phyloP scores from a whole-genome alignment of 768 basidiomycete species.

The Daedaleopsis nitida region DNA sequence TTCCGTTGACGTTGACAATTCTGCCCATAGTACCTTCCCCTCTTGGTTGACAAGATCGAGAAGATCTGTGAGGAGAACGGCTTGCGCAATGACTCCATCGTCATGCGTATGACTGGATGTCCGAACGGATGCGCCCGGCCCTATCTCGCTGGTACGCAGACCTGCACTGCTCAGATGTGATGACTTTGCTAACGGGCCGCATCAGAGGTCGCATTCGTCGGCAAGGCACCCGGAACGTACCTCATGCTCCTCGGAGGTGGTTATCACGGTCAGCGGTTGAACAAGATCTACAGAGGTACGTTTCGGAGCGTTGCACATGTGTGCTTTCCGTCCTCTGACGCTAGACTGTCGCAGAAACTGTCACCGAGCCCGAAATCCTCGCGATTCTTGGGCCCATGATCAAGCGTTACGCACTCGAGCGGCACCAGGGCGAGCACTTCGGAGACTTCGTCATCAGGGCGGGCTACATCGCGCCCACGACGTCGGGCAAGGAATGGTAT shows the following conservation, averaged over 20 bases:
- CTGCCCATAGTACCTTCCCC: slow-evolving; percentile 73
- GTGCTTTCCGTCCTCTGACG: not conserved
- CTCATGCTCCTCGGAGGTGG: slow-evolving; percentile 96
- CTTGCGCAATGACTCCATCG: slow-evolving; percentile 89
- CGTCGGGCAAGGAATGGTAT: slow-evolving; percentile 85
- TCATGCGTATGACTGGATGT: slow-evolving; percentile 99
- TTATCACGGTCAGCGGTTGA: slow-evolving; percentile 90
- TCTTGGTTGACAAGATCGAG: slow-evolving; percentile 94
- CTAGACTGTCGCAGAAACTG: slow-evolving; percentile 57
- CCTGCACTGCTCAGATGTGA: not conserved
- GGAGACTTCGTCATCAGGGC: slow-evolving; percentile 94
- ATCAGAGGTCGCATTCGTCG: slow-evolving; percentile 92
- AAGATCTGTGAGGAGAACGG: slow-evolving; percentile 93
- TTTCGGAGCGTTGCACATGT: not conserved
- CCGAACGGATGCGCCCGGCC: slow-evolving; percentile 93
- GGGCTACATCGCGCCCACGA: slow-evolving; percentile 87
- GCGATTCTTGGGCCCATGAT: slow-evolving; percentile 92
- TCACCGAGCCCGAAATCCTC: slow-evolving; percentile 90
- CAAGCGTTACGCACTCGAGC: slow-evolving; percentile 87
- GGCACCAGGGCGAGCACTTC: slow-evolving; percentile 86
- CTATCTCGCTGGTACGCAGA: slow-evolving; percentile 74
- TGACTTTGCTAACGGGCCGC: no score
- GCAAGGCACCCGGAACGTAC: slow-evolving; percentile 93
- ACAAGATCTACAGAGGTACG: slow-evolving; percentile 91
- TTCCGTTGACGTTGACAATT: not conserved